Evolutionary conservation across 371 early-diverging fungal species (phyloP), one percentile per base, ranked within the genome.

Genomic region (Mucor saturninus): DNA sequence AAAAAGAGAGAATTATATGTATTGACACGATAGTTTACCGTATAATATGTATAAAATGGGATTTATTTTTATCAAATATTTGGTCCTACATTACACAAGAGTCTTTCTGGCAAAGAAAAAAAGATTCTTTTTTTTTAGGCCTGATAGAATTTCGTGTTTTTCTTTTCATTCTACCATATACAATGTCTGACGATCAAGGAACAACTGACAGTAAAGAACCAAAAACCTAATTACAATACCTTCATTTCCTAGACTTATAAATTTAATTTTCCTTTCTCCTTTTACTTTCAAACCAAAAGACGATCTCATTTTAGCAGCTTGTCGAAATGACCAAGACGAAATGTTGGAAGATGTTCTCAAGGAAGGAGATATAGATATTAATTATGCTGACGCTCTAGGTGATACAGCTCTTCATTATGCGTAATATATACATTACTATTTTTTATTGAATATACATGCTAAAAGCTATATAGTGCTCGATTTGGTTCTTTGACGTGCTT

Each of bases 321-420:
- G 88, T 67, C 74, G 79, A 64, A 80, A 83, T 54, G 85, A 86
- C 69, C 85, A 85, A 64, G 84, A 85, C 39, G 83, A 83, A 39
- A 64, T 83, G 68, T 63, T 87, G 46, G 64, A 74, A 32, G 79
- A 78, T 58, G 53, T 87, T 38, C 60, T 87, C 13, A 66, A 65
- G 28, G 65, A 61, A 50, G 69, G 65, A 4, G 78, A 76, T 35
- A 73, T 80, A 32, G 74, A 87, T 52, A 69, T 88, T 59, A 87
- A 87, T 69, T 80, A 77, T 68, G 73, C 74, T 0, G 89, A 90
- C 60, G 83, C 69, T 10, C 62, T 83, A 40, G 91, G 91, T 28
- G 80, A 84, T 59, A 80, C 86, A 5, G 83, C 89, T 6, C 78
- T 85, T 40, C 91, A 90, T 60, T 84, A 87, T 61, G 85, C 86